Percentiles rank a stretch among this genome's conserved stretches.
phyloP scores from a whole-genome alignment of 495 filamentous ascomycete species.

The Amniculicola lignicola region DNA sequence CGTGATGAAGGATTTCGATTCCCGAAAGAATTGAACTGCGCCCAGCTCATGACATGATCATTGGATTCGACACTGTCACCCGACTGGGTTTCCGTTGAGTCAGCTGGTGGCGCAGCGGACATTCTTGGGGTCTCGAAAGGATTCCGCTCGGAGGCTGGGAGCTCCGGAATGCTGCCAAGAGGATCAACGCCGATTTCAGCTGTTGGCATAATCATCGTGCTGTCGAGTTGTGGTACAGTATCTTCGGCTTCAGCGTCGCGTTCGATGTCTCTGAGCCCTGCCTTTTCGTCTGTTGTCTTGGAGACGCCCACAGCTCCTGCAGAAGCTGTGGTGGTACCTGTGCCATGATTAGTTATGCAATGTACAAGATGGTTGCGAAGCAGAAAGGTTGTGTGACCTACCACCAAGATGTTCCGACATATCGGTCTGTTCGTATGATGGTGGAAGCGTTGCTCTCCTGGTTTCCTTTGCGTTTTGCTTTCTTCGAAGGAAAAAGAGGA shows the following conservation, averaged over 20 bases:
- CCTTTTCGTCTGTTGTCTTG: background rate
- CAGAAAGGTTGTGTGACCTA: conserved; percentile 2
- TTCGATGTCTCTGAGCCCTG: background rate
- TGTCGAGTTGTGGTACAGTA: conserved; percentile 27
- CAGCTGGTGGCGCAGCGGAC: background rate
- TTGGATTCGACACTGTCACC: background rate
- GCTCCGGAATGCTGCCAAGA: conserved; percentile 21
- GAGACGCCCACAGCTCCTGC: background rate
- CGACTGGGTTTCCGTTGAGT: background rate
- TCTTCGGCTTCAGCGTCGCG: no score
- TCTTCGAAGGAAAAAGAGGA: conserved; percentile 5
- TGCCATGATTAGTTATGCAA: conserved; percentile 3
- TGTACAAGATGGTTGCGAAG: background rate
- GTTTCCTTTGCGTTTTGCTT: background rate
- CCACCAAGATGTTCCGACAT: conserved; percentile 22
- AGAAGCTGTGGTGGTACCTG: conserved; percentile 6
- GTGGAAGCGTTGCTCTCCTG: conserved; percentile 17
- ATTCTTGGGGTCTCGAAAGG: background rate
- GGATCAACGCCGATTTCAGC: conserved; percentile 9
- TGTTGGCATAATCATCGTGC: conserved; percentile 15
- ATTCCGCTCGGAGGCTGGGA: conserved; percentile 5
- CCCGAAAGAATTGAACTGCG: conserved; percentile 15
- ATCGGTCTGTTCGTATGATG: conserved; percentile 11
- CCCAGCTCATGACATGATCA: conserved; percentile 27
- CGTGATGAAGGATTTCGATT: conserved; percentile 5